Evolutionary conservation across 306 rosid genomes (phyloP).

Genomic region (Cucumis melo): DNA sequence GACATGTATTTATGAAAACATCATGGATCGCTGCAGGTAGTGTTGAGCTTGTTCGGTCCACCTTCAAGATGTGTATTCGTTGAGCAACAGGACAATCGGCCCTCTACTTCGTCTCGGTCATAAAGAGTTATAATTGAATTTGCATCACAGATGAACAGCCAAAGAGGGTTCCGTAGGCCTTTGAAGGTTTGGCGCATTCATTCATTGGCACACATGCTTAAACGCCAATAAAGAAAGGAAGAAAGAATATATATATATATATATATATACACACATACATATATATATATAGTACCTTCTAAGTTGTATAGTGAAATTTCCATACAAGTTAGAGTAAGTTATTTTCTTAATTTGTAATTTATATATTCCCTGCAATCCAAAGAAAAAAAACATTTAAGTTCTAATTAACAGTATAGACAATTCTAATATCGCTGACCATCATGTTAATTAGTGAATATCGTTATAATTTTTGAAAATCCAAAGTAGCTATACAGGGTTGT

Average conservation of each 20-base stretch:
- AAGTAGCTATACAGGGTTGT: not conserved
- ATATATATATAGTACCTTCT: not conserved
- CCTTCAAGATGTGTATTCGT: conserved; percentile 52
- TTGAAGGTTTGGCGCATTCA: not conserved
- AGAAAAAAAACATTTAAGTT: not conserved
- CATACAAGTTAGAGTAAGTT: not conserved
- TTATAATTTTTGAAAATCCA: not conserved
- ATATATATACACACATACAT: too few relatives aligned
- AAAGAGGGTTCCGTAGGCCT: not conserved
- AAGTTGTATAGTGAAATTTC: not conserved
- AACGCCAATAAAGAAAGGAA: conserved; percentile 4
- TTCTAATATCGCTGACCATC: not conserved
- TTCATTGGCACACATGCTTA: not conserved
- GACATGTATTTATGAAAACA: not conserved
- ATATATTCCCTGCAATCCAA: not conserved
- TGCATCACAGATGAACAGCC: not conserved
- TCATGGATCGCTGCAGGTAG: conserved; percentile 43
- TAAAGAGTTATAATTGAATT: not conserved
- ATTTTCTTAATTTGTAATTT: not conserved
- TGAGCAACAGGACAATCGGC: conserved; percentile 41
- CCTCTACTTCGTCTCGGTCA: conserved; percentile 37
- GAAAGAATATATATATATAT: not conserved
- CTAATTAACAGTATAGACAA: not conserved
- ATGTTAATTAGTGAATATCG: not conserved
- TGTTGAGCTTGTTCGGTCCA: conserved; percentile 82